Percentiles rank a stretch among this genome's conserved stretches.
Conservation (phyloP, 2,329 filamentous ascomycete genomes). For the Fusarium staphyleae region DNA sequence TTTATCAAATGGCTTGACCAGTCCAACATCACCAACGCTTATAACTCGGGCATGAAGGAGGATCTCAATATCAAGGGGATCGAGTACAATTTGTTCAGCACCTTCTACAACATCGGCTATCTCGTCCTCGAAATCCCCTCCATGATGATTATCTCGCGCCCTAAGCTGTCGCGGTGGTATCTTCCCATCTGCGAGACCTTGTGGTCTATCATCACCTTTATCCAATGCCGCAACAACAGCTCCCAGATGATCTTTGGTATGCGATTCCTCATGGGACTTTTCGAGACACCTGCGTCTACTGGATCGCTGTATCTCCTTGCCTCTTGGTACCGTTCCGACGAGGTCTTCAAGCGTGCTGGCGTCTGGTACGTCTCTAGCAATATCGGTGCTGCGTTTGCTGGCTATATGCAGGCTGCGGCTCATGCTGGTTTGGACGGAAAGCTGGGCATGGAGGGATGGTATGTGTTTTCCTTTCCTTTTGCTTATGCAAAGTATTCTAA, state of each 20-base stretch:
- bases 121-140: slow-evolving; percentile 37
- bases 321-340: slow-evolving; percentile 46
- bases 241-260: slow-evolving; percentile 21
- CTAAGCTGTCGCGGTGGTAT: slow-evolving; percentile 10
- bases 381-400: slow-evolving; percentile 26
- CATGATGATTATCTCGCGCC: slow-evolving; percentile 39
- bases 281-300: slow-evolving; percentile 30
- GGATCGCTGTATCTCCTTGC: slow-evolving; percentile 43
- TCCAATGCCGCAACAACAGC: slow-evolving; percentile 10
- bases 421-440: slow-evolving; percentile 25
- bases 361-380: slow-evolving; percentile 53
- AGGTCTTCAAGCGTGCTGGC: slow-evolving; percentile 57
- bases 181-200: slow-evolving; percentile 21
- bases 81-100: slow-evolving; percentile 40
- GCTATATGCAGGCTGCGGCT: slow-evolving; percentile 32
- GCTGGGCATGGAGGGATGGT: slow-evolving; percentile 25
- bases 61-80: slow-evolving; percentile 45
- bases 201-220: slow-evolving; percentile 25
- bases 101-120: slow-evolving; percentile 43
- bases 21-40: slow-evolving; percentile 47
- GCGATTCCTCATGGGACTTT: slow-evolving; percentile 30
- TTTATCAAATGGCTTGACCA: slow-evolving; percentile 47
- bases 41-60: slow-evolving; percentile 51
- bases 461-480: not conserved
- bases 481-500: not conserved